Conservation (phyloP, 2,329 filamentous ascomycete species). For the Verticillium isaacii region DNA sequence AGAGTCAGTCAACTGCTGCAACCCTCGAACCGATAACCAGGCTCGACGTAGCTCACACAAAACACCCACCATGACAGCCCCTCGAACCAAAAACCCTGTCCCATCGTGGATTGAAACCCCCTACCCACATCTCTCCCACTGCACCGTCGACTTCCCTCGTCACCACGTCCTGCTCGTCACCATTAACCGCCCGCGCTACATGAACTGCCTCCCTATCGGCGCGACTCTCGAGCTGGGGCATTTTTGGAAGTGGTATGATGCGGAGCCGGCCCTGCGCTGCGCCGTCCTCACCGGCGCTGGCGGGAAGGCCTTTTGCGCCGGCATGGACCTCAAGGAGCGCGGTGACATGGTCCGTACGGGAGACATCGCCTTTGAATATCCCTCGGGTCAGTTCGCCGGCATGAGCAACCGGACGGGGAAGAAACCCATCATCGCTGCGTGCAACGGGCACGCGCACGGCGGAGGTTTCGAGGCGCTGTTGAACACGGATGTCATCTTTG, state of each 20-base stretch:
- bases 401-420: slow-evolving; percentile 27
- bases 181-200: slow-evolving; percentile 34
- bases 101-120: slow-evolving; percentile 26
- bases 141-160: slow-evolving; percentile 32
- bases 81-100: slow-evolving; percentile 20
- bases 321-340: slow-evolving; percentile 48
- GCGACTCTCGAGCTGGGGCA: slow-evolving; percentile 32
- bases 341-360: slow-evolving; percentile 20
- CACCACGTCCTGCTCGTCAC: slow-evolving; percentile 36
- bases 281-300: slow-evolving; percentile 48
- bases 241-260: slow-evolving; percentile 47
- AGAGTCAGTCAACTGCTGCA: no score
- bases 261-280: slow-evolving; percentile 40
- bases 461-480: slow-evolving; percentile 26
- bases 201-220: slow-evolving; percentile 34
- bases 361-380: slow-evolving; percentile 25
- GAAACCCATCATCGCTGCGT: slow-evolving; percentile 25
- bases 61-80: slow-evolving; percentile 6
- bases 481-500: slow-evolving; percentile 54
- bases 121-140: slow-evolving; percentile 24
- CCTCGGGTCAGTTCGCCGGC: slow-evolving; percentile 25
- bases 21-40: no score
- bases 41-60: no score
- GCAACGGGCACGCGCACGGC: slow-evolving; percentile 25
- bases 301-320: slow-evolving; percentile 46